Conservation (phyloP, 2,329 filamentous ascomycete species). For the Chaetothyriales sp. region DNA sequence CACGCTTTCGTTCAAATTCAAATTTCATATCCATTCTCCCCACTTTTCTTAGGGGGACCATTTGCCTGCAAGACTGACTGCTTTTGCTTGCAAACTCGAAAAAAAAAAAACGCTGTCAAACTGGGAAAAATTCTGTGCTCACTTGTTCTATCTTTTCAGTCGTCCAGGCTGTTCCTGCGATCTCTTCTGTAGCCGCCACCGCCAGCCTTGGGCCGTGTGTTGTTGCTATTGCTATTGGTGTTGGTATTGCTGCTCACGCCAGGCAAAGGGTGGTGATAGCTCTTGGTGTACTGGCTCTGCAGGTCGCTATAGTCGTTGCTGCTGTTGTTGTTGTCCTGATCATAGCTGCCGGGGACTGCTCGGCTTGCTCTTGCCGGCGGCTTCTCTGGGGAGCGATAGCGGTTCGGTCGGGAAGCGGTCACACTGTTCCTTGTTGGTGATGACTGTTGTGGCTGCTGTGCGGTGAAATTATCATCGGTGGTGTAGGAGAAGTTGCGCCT, state of each 20-base stretch:
- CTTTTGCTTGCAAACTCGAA: too few relatives aligned
- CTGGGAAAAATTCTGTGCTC: too few relatives aligned
- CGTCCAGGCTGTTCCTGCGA: conserved; percentile 14
- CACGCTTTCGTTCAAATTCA: too few relatives aligned
- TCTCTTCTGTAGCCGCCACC: conserved; percentile 12
- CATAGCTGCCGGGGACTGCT: conserved; percentile 27
- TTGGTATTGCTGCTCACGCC: too few relatives aligned
- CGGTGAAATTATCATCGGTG: conserved; percentile 12
- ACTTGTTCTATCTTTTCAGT: conserved; percentile 8
- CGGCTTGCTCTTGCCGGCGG: conserved; percentile 6
- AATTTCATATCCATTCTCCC: too few relatives aligned
- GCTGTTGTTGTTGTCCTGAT: conserved; percentile 30
- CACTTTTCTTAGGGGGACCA: too few relatives aligned
- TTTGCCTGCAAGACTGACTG: too few relatives aligned
- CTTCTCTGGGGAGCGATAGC: conserved; percentile 10
- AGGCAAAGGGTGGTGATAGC: conserved; percentile 43
- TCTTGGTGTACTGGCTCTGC: conserved; percentile 31
- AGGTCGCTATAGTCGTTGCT: conserved; percentile 29
- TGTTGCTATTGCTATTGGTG: conserved; percentile 17
- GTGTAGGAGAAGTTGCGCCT: conserved; percentile 17
- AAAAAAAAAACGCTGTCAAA: too few relatives aligned
- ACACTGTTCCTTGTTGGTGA: conserved; percentile 1
- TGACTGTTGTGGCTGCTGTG: conserved; percentile 1
- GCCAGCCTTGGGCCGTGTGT: conserved; percentile 1
- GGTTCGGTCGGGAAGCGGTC: neutral